A percentile compares a stretch with the other conserved stretches of the same genome.
Conservation (phyloP, 305 asterid species). For the Fraxinus albicans region DNA sequence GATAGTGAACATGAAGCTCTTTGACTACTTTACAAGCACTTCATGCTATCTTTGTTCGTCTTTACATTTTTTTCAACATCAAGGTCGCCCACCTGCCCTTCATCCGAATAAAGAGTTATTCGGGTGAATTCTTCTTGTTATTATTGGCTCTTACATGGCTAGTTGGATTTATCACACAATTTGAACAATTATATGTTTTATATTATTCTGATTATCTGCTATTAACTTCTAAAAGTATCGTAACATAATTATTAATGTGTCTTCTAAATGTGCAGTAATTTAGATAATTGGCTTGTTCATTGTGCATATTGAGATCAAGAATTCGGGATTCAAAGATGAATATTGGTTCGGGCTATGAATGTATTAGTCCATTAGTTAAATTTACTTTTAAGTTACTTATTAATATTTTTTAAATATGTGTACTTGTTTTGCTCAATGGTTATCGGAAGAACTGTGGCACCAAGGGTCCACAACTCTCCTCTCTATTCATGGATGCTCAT, state of each 20-base stretch:
- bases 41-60: conserved; percentile 10
- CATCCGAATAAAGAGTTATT: conserved; percentile 11
- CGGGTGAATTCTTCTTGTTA: background rate
- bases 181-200: no score
- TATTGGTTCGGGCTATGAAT: background rate
- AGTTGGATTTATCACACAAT: background rate
- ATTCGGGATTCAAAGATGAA: no score
- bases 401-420: no score
- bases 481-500: conserved; percentile 39
- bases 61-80: background rate
- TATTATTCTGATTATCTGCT: no score
- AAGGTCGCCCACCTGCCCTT: conserved; percentile 8
- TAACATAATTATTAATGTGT: background rate
- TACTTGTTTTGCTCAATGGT: background rate
- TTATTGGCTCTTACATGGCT: conserved; percentile 12
- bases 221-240: conserved; percentile 13
- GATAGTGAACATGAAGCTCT: background rate
- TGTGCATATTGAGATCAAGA: background rate
- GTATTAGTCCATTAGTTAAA: background rate
- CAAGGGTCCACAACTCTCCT: background rate
- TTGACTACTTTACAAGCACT: background rate
- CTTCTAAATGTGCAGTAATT: no score
- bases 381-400: no score
- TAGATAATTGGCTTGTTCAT: background rate
- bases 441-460: conserved; percentile 4